These are phyloP conservation scores for Phytophthora multivora DNA, from an alignment of 352 stramenopile species.

Conservation along the genomic window DNA sequence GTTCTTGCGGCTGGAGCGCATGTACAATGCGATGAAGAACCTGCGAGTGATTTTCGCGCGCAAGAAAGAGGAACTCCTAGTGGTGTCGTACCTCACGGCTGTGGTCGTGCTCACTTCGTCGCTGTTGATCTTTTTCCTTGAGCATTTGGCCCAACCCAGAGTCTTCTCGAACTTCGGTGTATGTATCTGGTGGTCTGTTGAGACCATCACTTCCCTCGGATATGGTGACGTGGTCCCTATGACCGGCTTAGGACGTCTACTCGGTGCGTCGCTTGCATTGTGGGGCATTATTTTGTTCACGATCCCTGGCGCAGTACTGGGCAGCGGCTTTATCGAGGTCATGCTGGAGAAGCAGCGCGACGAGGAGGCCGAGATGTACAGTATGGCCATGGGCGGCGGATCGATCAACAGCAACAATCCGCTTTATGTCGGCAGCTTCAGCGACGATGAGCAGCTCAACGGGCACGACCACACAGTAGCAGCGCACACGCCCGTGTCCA, in stretches of 20 bases:
- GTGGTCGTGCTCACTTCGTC: constrained; percentile 64
- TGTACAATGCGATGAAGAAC: constrained; percentile 68
- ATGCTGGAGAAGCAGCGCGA: constrained; percentile 70
- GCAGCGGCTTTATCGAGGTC: constrained; percentile 70
- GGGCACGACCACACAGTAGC: constrained; percentile 5
- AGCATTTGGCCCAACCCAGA: constrained; percentile 51
- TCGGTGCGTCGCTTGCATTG: constrained; percentile 52
- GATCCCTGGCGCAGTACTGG: constrained; percentile 60
- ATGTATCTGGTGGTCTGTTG: constrained; percentile 62
- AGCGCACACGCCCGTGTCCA: constrained; percentile 15
- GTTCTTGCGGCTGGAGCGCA: constrained; percentile 62
- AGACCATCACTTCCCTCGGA: constrained; percentile 72
- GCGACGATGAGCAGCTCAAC: constrained; percentile 21
- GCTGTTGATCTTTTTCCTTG: constrained; percentile 68
- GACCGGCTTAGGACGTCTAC: constrained; percentile 42
- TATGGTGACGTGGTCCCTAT: constrained; percentile 67
- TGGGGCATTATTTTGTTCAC: constrained; percentile 70
- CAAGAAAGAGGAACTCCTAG: constrained; percentile 69
- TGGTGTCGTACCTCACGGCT: constrained; percentile 61
- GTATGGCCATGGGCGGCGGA: constrained; percentile 25
- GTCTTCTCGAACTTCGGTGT: constrained; percentile 57
- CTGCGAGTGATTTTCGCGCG: constrained; percentile 52
- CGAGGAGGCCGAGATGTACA: constrained; percentile 49
- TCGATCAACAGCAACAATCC: constrained; percentile 21
- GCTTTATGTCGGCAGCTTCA: constrained; percentile 28